phyloP scores from a whole-genome alignment of 306 rosid species.

The Ormosia emarginata region DNA sequence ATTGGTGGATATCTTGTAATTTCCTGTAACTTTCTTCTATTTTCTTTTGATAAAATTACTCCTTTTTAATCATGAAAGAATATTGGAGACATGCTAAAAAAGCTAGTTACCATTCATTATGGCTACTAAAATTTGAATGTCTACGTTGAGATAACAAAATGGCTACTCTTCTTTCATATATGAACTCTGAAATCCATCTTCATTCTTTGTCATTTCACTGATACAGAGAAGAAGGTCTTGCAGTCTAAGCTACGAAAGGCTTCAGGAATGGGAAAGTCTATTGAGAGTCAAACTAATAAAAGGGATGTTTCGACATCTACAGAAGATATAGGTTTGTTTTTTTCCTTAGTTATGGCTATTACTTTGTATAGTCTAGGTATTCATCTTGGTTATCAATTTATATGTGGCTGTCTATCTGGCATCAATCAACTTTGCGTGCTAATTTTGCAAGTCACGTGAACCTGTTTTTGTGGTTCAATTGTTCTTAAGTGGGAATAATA shows the following conservation, averaged over 20 bases:
- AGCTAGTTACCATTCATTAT: background rate
- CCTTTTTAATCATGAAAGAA: no score
- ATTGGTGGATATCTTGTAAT: background rate
- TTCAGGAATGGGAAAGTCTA: constrained; percentile 50
- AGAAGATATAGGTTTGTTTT: constrained; percentile 73
- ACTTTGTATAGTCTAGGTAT: background rate
- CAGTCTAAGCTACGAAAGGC: constrained; percentile 82
- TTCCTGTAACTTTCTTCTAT: background rate
- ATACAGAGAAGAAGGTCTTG: constrained; percentile 84
- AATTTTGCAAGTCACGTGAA: background rate
- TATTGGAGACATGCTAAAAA: background rate
- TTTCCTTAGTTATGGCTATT: background rate
- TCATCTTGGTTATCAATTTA: background rate
- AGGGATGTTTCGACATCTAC: constrained; percentile 79
- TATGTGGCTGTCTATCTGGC: background rate
- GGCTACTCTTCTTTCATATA: background rate
- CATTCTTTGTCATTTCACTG: constrained; percentile 21
- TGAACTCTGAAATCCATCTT: constrained; percentile 14
- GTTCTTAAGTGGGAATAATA: background rate
- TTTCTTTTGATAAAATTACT: background rate
- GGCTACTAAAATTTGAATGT: background rate
- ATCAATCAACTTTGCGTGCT: background rate
- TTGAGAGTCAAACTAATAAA: constrained; percentile 45
- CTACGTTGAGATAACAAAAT: background rate
- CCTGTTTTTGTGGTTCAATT: background rate